Base-by-base conservation (phyloP, 306 rosid species). In the Pachyrhizus erosus region DNA sequence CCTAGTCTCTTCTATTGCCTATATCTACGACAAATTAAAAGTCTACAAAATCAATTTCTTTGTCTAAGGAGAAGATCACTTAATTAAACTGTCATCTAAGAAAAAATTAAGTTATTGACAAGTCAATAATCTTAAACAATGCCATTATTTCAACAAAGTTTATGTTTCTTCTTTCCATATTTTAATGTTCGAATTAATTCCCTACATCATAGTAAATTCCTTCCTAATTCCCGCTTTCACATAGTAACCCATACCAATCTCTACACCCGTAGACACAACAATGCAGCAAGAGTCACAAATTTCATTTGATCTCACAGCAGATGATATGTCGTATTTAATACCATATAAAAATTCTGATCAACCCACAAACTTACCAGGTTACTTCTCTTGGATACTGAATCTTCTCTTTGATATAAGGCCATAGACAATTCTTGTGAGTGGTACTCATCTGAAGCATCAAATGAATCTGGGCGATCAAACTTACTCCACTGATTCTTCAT, bases 371-470 rank as follows among this genome's bases (percentile, higher is more conserved):
- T 89, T 77, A 95, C 97, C 92, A 86, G 58, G 79, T 89, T 87
- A 83, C 90, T 90, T 89, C 92, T 90, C 84, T 91, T 90, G 40
- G 94, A 86, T 64, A 65, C 82, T 82, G 88, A 81, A 87, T 88
- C 98, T 57, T 92, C 97, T 86, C 86, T 86, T 27, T 78, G 88
- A 81, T 92, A 92, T 64, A 87, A 88, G 31, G 93, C 88, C 85
- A 89, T 67, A 1, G 93, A 87, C 24, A 89, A 78, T 75, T 93
- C 98, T 85, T 91, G 98, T 0, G 95, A 95, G 77, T 91, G 96
- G 84, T 93, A 95, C 75, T 83, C 97, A 75, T 95, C 98, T 18
- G 97, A 93, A 80, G 93, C 91, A 78, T 93, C 98, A 79, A 95
- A 93, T 33, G 96, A 95, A 76, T 89, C 94, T 7, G 94, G 95